Evolutionary conservation across 495 filamentous ascomycete genomes (phyloP).

Genomic region (Cudoniella acicularis): DNA sequence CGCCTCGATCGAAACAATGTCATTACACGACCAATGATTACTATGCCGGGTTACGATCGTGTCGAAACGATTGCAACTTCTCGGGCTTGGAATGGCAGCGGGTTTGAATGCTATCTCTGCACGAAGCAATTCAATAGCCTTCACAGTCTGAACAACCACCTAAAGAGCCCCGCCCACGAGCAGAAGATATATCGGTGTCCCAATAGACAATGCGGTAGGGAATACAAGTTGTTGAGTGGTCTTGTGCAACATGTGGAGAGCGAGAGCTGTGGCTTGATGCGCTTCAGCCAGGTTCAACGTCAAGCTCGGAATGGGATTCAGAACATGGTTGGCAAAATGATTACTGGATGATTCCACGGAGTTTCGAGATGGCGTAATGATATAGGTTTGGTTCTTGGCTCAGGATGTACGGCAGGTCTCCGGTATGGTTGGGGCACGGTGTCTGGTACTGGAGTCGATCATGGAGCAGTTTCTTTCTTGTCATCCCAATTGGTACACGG

Average conservation of each 20-base stretch:
- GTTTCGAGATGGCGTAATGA: too few species aligned
- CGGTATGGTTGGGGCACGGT: too few species aligned
- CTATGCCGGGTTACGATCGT: conserved; percentile 17
- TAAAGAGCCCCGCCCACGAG: conserved; percentile 27
- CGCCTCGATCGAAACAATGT: conserved; percentile 25
- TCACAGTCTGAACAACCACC: conserved; percentile 22
- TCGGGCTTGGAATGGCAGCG: conserved; percentile 26
- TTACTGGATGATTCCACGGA: too few species aligned
- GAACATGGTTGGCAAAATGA: conserved; percentile 23
- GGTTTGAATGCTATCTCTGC: conserved; percentile 30
- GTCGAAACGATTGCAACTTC: conserved; percentile 20
- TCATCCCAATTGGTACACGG: too few species aligned
- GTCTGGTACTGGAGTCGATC: too few species aligned
- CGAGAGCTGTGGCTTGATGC: conserved; percentile 29
- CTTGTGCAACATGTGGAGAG: conserved; percentile 31
- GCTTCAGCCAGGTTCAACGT: conserved; percentile 20
- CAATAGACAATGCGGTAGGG: conserved; percentile 10
- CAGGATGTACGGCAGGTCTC: too few species aligned
- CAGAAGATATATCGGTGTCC: conserved; percentile 29
- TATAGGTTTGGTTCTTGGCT: too few species aligned
- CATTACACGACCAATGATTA: conserved; percentile 26
- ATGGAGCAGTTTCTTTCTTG: too few species aligned
- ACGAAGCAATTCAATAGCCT: conserved; percentile 15
- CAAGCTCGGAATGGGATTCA: conserved; percentile 16
- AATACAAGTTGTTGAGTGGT: conserved; percentile 26